These are phyloP conservation scores for Aureobasidium zeae DNA, from an alignment of 2,329 filamentous ascomycete species.

Conservation along the genomic window DNA sequence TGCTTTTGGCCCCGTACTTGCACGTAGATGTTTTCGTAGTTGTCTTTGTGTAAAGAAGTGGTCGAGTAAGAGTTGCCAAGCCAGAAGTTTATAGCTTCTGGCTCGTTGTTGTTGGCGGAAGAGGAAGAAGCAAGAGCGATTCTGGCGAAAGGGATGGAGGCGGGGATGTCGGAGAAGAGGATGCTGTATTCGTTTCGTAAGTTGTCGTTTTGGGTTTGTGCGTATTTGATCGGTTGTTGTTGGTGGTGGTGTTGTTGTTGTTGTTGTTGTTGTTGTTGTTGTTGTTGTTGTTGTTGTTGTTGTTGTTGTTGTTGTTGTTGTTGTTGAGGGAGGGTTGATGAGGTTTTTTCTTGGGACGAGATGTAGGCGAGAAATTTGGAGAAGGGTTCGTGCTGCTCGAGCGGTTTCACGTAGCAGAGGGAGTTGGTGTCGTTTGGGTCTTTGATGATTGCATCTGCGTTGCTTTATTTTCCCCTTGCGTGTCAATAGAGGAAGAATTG, in stretches of 20 bases:
- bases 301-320: no score
- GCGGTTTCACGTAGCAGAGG: conserved; percentile 57
- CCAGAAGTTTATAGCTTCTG: conserved; percentile 77
- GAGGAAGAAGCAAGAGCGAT: no score
- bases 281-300: no score
- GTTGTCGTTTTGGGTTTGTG: conserved; percentile 79
- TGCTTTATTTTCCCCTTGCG: conserved; percentile 32
- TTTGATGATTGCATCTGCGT: conserved; percentile 53
- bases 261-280: conserved; percentile 51
- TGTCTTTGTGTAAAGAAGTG: conserved; percentile 71
- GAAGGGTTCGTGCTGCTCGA: conserved; percentile 58
- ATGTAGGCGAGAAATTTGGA: conserved; percentile 53
- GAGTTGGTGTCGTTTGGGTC: conserved; percentile 47
- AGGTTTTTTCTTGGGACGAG: conserved; percentile 47
- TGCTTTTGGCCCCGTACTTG: conserved; percentile 65
- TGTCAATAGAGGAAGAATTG: neutral
- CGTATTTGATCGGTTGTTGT: conserved; percentile 51
- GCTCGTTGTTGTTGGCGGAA: conserved; percentile 46
- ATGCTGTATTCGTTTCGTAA: conserved; percentile 60
- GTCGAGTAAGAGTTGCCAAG: conserved; percentile 62
- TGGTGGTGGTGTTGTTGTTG: neutral
- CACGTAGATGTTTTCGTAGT: conserved; percentile 78
- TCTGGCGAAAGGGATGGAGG: conserved; percentile 57
- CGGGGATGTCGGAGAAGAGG: conserved; percentile 55
- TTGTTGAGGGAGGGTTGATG: neutral